Evolutionary conservation across 2,329 filamentous ascomycete genomes (phyloP).

Genomic region (Orbilia blumenaviensis): DNA sequence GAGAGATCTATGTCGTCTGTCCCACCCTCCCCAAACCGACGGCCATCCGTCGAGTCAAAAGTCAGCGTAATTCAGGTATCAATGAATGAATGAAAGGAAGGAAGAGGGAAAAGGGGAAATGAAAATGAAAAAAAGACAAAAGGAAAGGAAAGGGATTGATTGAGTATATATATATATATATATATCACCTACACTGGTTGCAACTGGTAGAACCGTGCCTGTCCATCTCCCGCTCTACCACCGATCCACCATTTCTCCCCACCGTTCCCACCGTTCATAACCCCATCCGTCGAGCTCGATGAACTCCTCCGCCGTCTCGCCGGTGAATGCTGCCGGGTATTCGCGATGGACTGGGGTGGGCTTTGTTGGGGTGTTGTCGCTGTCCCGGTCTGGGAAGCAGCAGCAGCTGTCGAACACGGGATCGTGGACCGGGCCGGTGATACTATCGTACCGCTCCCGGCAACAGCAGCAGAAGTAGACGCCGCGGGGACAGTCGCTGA

Average conservation of each 20-base stretch:
- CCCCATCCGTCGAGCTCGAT: constrained; percentile 56
- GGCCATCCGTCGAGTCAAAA: neutral
- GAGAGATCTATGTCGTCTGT: constrained; percentile 57
- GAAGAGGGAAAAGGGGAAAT: neutral
- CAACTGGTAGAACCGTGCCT: constrained; percentile 58
- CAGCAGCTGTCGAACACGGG: constrained; percentile 41
- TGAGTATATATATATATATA: neutral
- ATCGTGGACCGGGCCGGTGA: constrained; percentile 47
- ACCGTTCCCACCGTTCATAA: constrained; percentile 55
- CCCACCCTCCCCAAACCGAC: too few species aligned
- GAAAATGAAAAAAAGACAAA: too few species aligned
- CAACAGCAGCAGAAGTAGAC: constrained; percentile 44
- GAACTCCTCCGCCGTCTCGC: constrained; percentile 55
- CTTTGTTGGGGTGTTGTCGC: constrained; percentile 53
- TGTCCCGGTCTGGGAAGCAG: constrained; percentile 32
- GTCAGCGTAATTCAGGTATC: neutral
- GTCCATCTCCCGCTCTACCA: constrained; percentile 58
- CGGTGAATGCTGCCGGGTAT: constrained; percentile 53
- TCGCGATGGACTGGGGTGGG: constrained; percentile 53
- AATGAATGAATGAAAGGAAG: neutral
- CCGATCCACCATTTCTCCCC: constrained; percentile 59
- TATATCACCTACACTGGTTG: constrained; percentile 57
- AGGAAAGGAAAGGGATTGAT: too few species aligned
- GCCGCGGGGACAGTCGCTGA: constrained; percentile 55
- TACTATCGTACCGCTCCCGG: constrained; percentile 56